Conservation (phyloP, 2,329 filamentous ascomycete species). For the Colletotrichum sansevieriae region DNA sequence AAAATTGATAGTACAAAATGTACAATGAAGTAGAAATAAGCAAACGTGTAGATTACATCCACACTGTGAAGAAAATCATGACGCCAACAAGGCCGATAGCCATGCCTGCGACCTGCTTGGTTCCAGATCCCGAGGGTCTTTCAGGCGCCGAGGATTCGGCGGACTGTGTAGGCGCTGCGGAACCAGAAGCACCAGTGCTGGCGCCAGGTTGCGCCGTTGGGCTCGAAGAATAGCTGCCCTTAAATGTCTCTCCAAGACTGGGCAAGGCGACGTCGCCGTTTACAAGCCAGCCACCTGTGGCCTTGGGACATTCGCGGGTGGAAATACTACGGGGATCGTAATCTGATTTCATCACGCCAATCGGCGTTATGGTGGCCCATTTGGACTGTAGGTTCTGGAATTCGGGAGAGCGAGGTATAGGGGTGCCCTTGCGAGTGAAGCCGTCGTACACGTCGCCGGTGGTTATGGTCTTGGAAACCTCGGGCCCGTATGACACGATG, state of each 20-base stretch:
- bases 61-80: constrained; percentile 66
- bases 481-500: constrained; percentile 79
- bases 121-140: constrained; percentile 55
- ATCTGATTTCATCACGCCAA: constrained; percentile 73
- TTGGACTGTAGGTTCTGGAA: constrained; percentile 82
- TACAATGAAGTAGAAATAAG: constrained; percentile 34
- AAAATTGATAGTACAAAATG: constrained; percentile 26
- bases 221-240: constrained; percentile 44
- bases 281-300: constrained; percentile 79
- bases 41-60: constrained; percentile 53
- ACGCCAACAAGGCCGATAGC: constrained; percentile 61
- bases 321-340: constrained; percentile 74
- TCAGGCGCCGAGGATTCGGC: constrained; percentile 46
- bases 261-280: constrained; percentile 78
- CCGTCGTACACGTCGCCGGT: constrained; percentile 73
- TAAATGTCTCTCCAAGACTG: constrained; percentile 69
- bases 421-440: constrained; percentile 78
- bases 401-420: constrained; percentile 80
- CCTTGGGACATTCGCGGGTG: constrained; percentile 77
- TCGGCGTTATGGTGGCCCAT: constrained; percentile 80
- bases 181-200: constrained; percentile 29
- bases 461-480: constrained; percentile 63
- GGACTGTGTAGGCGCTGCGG: constrained; percentile 49
- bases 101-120: constrained; percentile 64
- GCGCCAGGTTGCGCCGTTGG: constrained; percentile 36